phyloP scores from a whole-genome alignment of 805 yeast species.

The Naumovozyma castellii region DNA sequence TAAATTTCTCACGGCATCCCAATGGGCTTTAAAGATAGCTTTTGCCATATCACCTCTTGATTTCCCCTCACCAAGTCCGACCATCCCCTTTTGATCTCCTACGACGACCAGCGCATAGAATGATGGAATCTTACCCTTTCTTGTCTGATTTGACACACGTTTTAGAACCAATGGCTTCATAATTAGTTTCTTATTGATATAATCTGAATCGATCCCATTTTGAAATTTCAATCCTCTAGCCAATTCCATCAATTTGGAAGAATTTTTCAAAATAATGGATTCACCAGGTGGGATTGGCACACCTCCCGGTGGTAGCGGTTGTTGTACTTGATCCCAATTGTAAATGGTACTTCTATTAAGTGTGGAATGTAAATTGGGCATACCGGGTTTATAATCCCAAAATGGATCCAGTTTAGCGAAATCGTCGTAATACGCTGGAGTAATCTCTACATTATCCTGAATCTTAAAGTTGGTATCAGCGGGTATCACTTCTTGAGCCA shows the following conservation, averaged over 20 bases:
- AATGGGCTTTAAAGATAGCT: conserved; percentile 77
- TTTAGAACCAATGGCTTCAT: conserved; percentile 64
- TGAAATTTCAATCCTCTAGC: conserved; percentile 49
- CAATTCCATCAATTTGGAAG: conserved; percentile 16
- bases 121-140: conserved; percentile 80
- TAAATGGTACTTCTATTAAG: conserved; percentile 9
- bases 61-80: conserved; percentile 93
- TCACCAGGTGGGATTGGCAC: conserved; percentile 6
- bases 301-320: conserved; percentile 22
- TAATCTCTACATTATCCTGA: conserved; percentile 18
- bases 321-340: conserved; percentile 18
- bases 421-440: conserved; percentile 46
- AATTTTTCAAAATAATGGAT: conserved; percentile 3
- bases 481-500: conserved; percentile 73
- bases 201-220: conserved; percentile 57
- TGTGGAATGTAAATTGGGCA: conserved; percentile 19
- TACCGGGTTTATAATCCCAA: conserved; percentile 49
- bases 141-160: conserved; percentile 82
- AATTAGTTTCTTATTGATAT: conserved; percentile 45
- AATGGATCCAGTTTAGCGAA: conserved; percentile 60
- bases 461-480: conserved; percentile 36
- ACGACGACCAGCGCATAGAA: conserved; percentile 80
- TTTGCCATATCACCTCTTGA: conserved; percentile 65
- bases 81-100: conserved; percentile 88
- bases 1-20: conserved; percentile 87